Evolutionary conservation across 1,284 basidiomycete species (phyloP), one percentile per base, ranked within the genome.

Genomic region (Meripilus lineatus): DNA sequence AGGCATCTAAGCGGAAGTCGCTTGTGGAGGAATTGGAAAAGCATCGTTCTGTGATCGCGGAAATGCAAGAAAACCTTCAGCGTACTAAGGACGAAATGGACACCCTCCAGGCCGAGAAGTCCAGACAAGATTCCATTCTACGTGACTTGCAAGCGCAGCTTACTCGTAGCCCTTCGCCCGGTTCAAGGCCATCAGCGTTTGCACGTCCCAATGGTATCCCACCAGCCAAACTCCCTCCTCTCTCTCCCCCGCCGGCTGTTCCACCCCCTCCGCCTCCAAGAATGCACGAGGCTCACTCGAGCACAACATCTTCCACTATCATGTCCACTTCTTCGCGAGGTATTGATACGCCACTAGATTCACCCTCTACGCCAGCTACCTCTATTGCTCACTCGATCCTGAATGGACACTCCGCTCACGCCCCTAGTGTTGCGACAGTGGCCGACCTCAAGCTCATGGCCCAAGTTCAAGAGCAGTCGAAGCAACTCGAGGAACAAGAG

Each of bases 231-330:
- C 75, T 89, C 21, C 92, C 92, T 20, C 92, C 92, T 17, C 86
- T 88, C 0, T 89, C 87, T 0, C 92, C 92, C 1, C 90, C 93
- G 18, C 93, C 92, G 3, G 83, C 85, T 21, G 75, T 91, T 36
- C 92, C 93, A 5, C 89, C 89, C 7, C 93, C 93, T 7, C 89
- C 89, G 17, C 79, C 86, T 11, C 86, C 88, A 4, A 77, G 74
- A 51, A 50, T 63, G 34, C 73, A 71, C 51, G 69, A 72, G 57
- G 42, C 52, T 7, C 28, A 30, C n/a, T 73, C 49, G 75, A 75
- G 53, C 61, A 70, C 47, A 35, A 63, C 69, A 6, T 80, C 81
- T 8, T 62, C 59, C 28, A 59, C 75, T 37, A 64, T 71, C 6
- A 74, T 77, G 2, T 57, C 64, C 0, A 68, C 71, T 6, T 77